Conservation (phyloP, 768 basidiomycete genomes). For the Suillus sp. region DNA sequence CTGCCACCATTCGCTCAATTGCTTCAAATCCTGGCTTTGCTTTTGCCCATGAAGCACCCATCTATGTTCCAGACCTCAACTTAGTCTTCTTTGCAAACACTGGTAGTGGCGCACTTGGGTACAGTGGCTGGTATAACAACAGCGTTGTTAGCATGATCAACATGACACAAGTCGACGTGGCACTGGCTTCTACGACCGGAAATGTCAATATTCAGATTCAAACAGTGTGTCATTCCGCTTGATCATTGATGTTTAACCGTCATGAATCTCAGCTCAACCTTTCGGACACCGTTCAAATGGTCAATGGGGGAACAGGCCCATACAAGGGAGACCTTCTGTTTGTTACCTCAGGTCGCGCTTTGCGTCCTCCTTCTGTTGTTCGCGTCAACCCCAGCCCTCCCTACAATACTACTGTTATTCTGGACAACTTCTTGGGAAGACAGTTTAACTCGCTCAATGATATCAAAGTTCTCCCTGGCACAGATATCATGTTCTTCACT, state of each 20-base stretch:
- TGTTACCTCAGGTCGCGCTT: conserved; percentile 64
- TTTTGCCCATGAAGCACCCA: conserved; percentile 79
- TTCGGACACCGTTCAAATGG: conserved; percentile 54
- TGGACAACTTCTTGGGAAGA: conserved; percentile 79
- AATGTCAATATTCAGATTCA: conserved; percentile 54
- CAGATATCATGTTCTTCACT: conserved; percentile 73
- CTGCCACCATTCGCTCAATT: too few species aligned
- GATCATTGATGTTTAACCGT: conserved; percentile 13
- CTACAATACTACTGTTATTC: conserved; percentile 63
- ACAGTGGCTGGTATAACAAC: conserved; percentile 63
- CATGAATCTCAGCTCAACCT: conserved; percentile 50
- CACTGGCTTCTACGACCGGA: conserved; percentile 38
- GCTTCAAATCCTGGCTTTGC: conserved; percentile 30
- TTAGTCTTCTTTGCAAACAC: conserved; percentile 72
- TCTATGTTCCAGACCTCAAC: conserved; percentile 65
- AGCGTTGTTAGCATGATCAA: conserved; percentile 65
- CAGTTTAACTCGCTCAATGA: conserved; percentile 86
- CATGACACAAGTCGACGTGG: conserved; percentile 54
- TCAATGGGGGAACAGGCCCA: conserved; percentile 35
- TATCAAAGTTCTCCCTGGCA: conserved; percentile 67
- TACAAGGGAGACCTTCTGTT: conserved; percentile 48
- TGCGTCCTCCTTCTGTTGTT: conserved; percentile 59
- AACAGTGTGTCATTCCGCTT: conserved; percentile 29
- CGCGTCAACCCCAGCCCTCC: conserved; percentile 66
- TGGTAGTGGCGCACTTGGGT: conserved; percentile 65